A percentile compares a stretch with the other conserved stretches of the same genome.
Evolutionary conservation across 495 filamentous ascomycete species (phyloP).

Genomic region (Penicillium coffeae): DNA sequence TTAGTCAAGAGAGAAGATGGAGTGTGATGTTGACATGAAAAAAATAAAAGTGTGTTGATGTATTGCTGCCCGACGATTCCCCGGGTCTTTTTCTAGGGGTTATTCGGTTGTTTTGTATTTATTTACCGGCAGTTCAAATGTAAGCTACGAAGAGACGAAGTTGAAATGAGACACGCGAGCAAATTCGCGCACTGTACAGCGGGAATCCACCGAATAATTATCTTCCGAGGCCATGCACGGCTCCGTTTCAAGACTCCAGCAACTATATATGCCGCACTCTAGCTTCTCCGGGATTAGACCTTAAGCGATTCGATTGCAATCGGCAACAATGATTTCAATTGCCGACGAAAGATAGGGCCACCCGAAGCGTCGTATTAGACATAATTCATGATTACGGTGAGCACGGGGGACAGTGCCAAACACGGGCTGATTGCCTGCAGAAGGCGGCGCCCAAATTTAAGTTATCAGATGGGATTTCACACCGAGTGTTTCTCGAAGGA

Average conservation of each 20-base stretch:
- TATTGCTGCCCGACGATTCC: too few relatives aligned
- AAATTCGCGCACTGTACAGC: not conserved
- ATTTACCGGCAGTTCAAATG: not conserved
- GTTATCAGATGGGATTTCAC: conserved; percentile 16
- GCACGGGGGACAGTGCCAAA: too few relatives aligned
- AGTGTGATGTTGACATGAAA: not conserved
- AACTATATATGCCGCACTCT: not conserved
- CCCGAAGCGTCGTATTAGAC: too few relatives aligned
- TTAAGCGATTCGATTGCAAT: too few relatives aligned
- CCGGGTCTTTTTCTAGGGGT: too few relatives aligned
- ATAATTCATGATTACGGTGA: too few relatives aligned
- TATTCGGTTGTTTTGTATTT: not conserved
- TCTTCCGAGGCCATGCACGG: not conserved
- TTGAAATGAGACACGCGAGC: not conserved
- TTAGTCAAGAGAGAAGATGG: conserved; percentile 36
- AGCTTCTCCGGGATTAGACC: not conserved
- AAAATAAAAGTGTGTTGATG: too few relatives aligned
- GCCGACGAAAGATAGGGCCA: too few relatives aligned
- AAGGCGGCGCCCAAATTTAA: too few relatives aligned
- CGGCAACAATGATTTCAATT: too few relatives aligned
- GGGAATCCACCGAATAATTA: not conserved
- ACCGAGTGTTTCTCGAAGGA: conserved; percentile 3
- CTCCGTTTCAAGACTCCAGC: not conserved
- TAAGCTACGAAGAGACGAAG: not conserved
- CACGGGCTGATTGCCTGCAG: too few relatives aligned